These are phyloP conservation scores for Podospora conica DNA, from an alignment of 495 filamentous ascomycete genomes.

Conservation along the genomic window DNA sequence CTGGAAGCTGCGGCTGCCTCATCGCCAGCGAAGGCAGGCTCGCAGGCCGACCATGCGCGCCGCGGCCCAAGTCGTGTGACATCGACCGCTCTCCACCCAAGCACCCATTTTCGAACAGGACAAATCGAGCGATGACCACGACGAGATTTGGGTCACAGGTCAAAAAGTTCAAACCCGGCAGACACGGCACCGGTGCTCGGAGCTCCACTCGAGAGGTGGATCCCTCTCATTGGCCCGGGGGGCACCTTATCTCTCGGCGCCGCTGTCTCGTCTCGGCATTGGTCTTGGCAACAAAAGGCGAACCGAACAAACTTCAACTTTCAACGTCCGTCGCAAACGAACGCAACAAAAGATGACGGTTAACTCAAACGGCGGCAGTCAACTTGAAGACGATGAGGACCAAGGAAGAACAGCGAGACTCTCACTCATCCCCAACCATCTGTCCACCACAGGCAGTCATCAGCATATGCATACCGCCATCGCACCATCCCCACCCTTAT, in stretches of 20 bases:
- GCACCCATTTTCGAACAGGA: background rate
- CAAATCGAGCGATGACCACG: background rate
- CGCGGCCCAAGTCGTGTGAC: background rate
- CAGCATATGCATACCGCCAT: no score
- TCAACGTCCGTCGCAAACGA: background rate
- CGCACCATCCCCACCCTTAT: no score
- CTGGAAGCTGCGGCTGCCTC: background rate
- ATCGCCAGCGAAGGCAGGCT: background rate
- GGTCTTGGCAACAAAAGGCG: background rate
- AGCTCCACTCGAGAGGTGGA: background rate
- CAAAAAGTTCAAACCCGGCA: background rate
- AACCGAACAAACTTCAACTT: background rate
- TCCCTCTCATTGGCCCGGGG: background rate
- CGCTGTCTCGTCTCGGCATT: background rate
- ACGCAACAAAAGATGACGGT: background rate
- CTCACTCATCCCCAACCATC: background rate
- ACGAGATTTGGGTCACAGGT: background rate
- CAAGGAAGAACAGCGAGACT: background rate
- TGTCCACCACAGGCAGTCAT: background rate
- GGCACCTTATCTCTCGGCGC: conserved; percentile 10
- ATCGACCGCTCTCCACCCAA: background rate
- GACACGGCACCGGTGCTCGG: background rate
- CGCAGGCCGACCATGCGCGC: no score
- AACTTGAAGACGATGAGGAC: background rate
- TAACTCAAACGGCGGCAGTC: background rate